phyloP scores from a whole-genome alignment of 192 early-diverging fungal genomes.

The Dissophora globulifera region DNA sequence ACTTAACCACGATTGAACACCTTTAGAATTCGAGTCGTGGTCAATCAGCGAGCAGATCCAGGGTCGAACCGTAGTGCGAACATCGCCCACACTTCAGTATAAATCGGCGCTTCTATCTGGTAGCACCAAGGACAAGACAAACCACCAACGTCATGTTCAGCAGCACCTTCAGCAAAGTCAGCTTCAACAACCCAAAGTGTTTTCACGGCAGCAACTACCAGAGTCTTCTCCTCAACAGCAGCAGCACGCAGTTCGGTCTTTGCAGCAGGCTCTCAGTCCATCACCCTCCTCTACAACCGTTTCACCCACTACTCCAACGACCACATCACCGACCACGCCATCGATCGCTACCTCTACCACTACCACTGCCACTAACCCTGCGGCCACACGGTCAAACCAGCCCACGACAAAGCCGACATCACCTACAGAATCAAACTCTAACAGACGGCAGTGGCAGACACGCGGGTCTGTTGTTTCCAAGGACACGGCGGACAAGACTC shows the following conservation, averaged over 20 bases:
- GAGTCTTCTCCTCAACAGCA: neutral
- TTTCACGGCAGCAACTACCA: neutral
- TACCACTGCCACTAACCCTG: too few relatives aligned
- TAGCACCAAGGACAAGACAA: constrained; percentile 5
- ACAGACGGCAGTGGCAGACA: constrained; percentile 3
- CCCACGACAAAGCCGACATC: too few relatives aligned
- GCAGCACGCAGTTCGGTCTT: too few relatives aligned
- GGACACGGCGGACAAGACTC: neutral
- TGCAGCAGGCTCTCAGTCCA: too few relatives aligned
- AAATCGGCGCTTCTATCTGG: constrained; percentile 26
- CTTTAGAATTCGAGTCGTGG: constrained; percentile 48
- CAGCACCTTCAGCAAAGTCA: too few relatives aligned
- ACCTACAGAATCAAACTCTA: constrained; percentile 5
- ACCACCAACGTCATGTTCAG: too few relatives aligned
- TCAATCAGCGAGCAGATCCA: constrained; percentile 39
- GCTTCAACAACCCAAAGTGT: constrained; percentile 13
- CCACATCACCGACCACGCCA: neutral
- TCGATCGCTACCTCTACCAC: neutral
- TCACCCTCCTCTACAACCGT: neutral
- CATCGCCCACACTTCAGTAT: constrained; percentile 17
- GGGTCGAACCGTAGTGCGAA: constrained; percentile 19
- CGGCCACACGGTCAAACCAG: too few relatives aligned
- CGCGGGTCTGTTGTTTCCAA: neutral
- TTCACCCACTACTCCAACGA: too few relatives aligned
- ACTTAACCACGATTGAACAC: too few relatives aligned